Base-by-base conservation (phyloP, 495 filamentous ascomycete genomes). In the Lineolata rhizophorae region DNA sequence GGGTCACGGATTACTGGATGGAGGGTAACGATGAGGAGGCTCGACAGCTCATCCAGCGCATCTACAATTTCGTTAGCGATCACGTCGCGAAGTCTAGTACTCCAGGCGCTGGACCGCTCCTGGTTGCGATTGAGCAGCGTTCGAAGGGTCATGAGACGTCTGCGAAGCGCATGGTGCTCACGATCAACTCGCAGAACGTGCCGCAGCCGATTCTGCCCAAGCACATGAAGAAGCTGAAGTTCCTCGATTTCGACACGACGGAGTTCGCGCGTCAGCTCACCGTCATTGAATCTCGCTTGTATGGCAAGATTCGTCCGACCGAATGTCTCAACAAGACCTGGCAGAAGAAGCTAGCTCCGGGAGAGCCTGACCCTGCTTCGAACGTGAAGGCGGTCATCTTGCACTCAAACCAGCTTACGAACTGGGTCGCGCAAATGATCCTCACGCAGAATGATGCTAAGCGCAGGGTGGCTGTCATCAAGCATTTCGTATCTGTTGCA, bases 381-480 rank as follows among this genome's bases (percentile, higher is more conserved):
- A 95, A 97, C 48, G 82, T 97, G 39, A 92, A 93, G 50, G 76
- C 82, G 8, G 61, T 97, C 37, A 97, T 97, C 54, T 62, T 95
- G 27, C 87, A 97, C 50, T 94, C 90, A 0, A 97, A 97, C 41
- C 85, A 93, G 51, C 67, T 95, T 52, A 95, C 87, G 13, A 97
- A 95, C 51, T 95, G 90, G 90, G 87, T 97, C 33, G 87, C 87
- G n/a, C 84, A 97, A 51, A 95, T 95, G 87, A 95, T 97, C 42
- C 59, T 97, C 44, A 81, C 70, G 2, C 90, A 97, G 50, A 61
- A 66, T 20, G 87, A 95, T 49, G 79, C 92, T 30, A 87, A 84
- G 58, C 91, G 91, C 52, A 67, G 87, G 37, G 87, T 95, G 18
- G 73, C 90, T 13, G 90, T 97, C 24, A 94, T 97, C 53, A 95